These are phyloP conservation scores for Ogataea pini DNA, from an alignment of 805 yeast genomes.

Conservation along the genomic window DNA sequence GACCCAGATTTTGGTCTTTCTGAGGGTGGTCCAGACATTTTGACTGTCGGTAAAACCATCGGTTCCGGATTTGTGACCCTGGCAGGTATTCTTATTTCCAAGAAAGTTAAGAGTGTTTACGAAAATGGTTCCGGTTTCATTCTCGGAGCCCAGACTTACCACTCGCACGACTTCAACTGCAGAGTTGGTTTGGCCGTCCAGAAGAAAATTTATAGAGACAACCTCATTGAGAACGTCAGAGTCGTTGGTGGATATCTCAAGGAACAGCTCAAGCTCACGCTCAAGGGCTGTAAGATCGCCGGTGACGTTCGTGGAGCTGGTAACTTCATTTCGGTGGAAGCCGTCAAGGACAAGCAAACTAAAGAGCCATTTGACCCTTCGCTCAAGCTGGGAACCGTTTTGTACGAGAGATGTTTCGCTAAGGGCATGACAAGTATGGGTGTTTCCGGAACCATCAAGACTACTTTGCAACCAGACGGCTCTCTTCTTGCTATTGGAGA, in stretches of 20 bases:
- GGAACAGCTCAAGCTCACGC: constrained; percentile 35
- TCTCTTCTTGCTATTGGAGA: constrained; percentile 38
- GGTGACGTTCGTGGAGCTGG: constrained; percentile 69
- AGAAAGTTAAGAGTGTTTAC: constrained; percentile 40
- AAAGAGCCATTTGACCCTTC: constrained; percentile 48
- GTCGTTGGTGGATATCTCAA: constrained; percentile 46
- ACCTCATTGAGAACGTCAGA: constrained; percentile 42
- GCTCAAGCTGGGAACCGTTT: constrained; percentile 39
- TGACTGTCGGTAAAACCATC: constrained; percentile 50
- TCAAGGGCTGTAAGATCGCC: constrained; percentile 41
- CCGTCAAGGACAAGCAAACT: constrained; percentile 52
- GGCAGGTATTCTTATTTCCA: constrained; percentile 47
- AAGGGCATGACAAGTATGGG: constrained; percentile 53
- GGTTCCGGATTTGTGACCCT: constrained; percentile 52
- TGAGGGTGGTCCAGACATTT: constrained; percentile 48
- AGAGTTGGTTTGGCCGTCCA: constrained; percentile 49
- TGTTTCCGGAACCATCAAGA: constrained; percentile 40
- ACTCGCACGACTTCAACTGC: constrained; percentile 49
- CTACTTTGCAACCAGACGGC: constrained; percentile 32
- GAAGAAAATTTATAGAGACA: constrained; percentile 38
- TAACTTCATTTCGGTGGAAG: constrained; percentile 58
- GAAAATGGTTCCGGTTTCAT: constrained; percentile 43
- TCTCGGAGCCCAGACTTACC: constrained; percentile 53
- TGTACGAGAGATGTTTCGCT: constrained; percentile 38
- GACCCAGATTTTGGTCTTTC: constrained; percentile 48